These are phyloP conservation scores for Thecamonas trahens DNA, from an alignment of 78 protist genomes.

Conservation along the genomic window DNA sequence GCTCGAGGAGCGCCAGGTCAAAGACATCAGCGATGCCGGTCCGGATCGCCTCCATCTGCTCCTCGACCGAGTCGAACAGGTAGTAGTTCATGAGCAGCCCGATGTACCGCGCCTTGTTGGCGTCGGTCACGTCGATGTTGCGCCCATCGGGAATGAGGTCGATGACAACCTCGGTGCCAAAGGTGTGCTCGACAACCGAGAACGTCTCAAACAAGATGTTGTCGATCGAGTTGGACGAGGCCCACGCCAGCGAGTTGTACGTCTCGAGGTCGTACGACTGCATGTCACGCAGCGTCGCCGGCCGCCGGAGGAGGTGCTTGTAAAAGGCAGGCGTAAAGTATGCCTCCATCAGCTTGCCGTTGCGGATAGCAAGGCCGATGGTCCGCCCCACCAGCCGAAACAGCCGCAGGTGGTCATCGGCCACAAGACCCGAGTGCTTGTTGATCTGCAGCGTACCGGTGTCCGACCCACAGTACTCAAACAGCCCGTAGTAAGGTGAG, in stretches of 20 bases:
- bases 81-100: constrained; percentile 36
- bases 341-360: constrained; percentile 70
- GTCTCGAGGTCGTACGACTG: constrained; percentile 82
- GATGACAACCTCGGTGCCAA: constrained; percentile 51
- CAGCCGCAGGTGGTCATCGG: constrained; percentile 41
- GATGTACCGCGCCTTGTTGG: constrained; percentile 85
- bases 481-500: constrained; percentile 58
- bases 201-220: constrained; percentile 64
- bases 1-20: constrained; percentile 39
- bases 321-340: constrained; percentile 88
- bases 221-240: constrained; percentile 32
- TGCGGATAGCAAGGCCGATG: constrained; percentile 82
- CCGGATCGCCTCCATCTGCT: constrained; percentile 63
- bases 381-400: constrained; percentile 81
- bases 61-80: constrained; percentile 56
- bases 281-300: constrained; percentile 66
- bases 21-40: constrained; percentile 80
- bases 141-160: constrained; percentile 73
- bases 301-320: constrained; percentile 79
- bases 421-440: constrained; percentile 3
- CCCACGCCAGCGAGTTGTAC: constrained; percentile 69
- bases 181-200: constrained; percentile 45
- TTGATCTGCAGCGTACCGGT: no score
- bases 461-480: no score
- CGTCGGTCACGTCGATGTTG: constrained; percentile 81